Percentiles rank a stretch among this genome's conserved stretches.
phyloP scores from a whole-genome alignment of 257 asterid species.

The Leonotis leonurus region DNA sequence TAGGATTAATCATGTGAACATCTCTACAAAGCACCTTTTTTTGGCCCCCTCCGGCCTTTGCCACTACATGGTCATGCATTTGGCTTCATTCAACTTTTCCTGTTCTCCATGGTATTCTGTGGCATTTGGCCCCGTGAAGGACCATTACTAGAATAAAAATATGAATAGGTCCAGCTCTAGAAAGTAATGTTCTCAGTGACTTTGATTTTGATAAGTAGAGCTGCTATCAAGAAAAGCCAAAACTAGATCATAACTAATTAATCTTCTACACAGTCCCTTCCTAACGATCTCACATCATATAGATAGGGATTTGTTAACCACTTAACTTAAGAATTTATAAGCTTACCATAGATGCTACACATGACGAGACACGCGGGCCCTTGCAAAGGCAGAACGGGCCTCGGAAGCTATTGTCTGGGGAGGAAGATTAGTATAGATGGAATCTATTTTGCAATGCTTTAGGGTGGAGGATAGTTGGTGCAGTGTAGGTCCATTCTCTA shows the following conservation, averaged over 20 bases:
- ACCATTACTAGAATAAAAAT: neutral
- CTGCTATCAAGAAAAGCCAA: neutral
- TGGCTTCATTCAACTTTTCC: neutral
- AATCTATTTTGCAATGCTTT: neutral
- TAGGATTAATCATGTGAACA: neutral
- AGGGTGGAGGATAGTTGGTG: neutral
- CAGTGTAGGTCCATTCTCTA: neutral
- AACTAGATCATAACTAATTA: neutral
- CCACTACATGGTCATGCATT: neutral
- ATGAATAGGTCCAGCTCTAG: neutral
- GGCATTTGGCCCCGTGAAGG: neutral
- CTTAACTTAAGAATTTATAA: neutral
- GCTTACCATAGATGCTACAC: neutral
- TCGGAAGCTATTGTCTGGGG: neutral
- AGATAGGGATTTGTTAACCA: neutral
- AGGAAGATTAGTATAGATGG: neutral
- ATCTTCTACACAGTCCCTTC: neutral
- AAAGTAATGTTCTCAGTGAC: neutral
- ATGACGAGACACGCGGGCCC: neutral
- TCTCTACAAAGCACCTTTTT: neutral
- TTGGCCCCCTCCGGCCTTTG: neutral
- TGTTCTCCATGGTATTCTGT: neutral
- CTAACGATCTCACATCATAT: neutral
- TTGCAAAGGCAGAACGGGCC: neutral
- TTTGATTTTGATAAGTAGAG: conserved; percentile 2